These are phyloP conservation scores for Gossypium trilobum DNA, from an alignment of 441 rosid species.

Conservation along the genomic window DNA sequence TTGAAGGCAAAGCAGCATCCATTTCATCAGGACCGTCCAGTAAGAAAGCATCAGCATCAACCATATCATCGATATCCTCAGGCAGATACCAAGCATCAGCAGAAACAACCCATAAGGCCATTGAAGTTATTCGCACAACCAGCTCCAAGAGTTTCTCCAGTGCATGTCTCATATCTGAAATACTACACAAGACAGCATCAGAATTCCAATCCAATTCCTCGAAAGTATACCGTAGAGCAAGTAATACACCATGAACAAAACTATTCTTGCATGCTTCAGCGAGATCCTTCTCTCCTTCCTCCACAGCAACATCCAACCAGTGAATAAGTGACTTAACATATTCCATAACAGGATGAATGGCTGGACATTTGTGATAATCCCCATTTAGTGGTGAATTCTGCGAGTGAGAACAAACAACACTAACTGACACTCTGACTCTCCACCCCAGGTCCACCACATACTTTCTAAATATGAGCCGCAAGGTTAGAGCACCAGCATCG, in stretches of 20 bases:
- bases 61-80: slow-evolving; percentile 77
- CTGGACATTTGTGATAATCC: slow-evolving; percentile 22
- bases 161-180: slow-evolving; percentile 57
- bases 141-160: slow-evolving; percentile 68
- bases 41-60: slow-evolving; percentile 50
- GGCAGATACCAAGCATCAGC: slow-evolving; percentile 86
- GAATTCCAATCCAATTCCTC: slow-evolving; percentile 96
- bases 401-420: slow-evolving; percentile 39
- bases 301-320: slow-evolving; percentile 66
- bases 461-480: slow-evolving; percentile 79
- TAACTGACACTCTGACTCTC: slow-evolving; percentile 52
- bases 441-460: slow-evolving; percentile 83
- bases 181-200: slow-evolving; percentile 45
- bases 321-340: slow-evolving; percentile 64
- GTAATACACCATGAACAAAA: slow-evolving; percentile 90
- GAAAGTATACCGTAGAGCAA: slow-evolving; percentile 78
- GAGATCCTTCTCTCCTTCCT: slow-evolving; percentile 77
- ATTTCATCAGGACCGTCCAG: slow-evolving; percentile 37
- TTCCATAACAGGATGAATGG: slow-evolving; percentile 51
- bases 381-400: slow-evolving; percentile 30
- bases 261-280: slow-evolving; percentile 74
- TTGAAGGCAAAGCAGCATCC: slow-evolving; percentile 27
- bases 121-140: slow-evolving; percentile 67
- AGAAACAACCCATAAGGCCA: slow-evolving; percentile 94
- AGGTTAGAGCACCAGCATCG: slow-evolving; percentile 86